Percentiles rank a stretch among this genome's conserved stretches.
Evolutionary conservation across 345 rosid genomes (phyloP).

Genomic region (Dipteronia dyeriana): DNA sequence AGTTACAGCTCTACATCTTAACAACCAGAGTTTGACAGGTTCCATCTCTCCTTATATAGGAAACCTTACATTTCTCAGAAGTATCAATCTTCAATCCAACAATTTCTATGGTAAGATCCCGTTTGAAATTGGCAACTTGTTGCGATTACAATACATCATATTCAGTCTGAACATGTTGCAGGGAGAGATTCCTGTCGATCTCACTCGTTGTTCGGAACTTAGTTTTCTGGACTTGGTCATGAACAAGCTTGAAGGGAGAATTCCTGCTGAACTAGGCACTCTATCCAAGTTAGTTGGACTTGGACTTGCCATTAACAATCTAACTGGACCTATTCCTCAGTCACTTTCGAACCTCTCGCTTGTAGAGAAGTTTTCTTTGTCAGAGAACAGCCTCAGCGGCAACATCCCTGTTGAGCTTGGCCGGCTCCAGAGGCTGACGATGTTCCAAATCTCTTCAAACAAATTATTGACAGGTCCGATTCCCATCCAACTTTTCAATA

Average conservation of each 20-base stretch:
- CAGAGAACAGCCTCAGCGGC: conserved; percentile 30
- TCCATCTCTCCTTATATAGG: conserved; percentile 30
- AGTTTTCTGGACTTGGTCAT: conserved; percentile 7
- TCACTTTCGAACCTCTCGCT: conserved; percentile 27
- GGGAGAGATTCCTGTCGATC: conserved; percentile 30
- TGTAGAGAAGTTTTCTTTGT: conserved; percentile 6
- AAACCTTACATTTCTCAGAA: conserved; percentile 29
- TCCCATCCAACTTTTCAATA: conserved; percentile 29
- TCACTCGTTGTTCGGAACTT: conserved; percentile 28
- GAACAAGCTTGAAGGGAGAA: conserved; percentile 33
- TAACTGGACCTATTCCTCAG: conserved; percentile 31
- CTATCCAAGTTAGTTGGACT: conserved; percentile 17
- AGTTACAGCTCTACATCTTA: conserved; percentile 21
- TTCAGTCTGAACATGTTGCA: conserved; percentile 24
- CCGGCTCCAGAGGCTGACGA: conserved; percentile 15
- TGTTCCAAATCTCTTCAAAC: conserved; percentile 27
- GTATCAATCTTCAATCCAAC: conserved; percentile 22
- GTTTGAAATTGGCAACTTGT: conserved; percentile 22
- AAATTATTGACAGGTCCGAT: conserved; percentile 25
- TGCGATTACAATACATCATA: conserved; percentile 12
- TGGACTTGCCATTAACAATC: conserved; percentile 25
- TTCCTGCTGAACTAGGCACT: conserved; percentile 28
- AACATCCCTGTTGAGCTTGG: conserved; percentile 27
- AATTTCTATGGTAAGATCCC: conserved; percentile 30
- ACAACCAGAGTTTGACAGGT: conserved; percentile 23